Evolutionary conservation across 2,329 filamentous ascomycete species (phyloP), one percentile per base, ranked within the genome.

Genomic region (Alternaria novae-zelandiae): DNA sequence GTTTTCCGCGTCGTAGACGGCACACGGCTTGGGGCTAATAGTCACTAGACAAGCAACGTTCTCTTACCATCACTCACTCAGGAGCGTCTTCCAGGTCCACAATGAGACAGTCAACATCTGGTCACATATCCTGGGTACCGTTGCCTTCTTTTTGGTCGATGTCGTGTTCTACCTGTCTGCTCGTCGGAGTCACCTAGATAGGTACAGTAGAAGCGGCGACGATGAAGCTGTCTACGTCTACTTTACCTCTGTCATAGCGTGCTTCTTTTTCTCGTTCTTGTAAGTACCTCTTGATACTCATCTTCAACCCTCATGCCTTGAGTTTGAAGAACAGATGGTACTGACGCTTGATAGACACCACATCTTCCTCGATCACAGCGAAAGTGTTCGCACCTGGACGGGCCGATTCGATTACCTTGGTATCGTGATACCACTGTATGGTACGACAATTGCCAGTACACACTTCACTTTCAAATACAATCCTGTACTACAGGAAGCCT

Each of bases 341-440:
- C 21, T 11, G 15, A 43, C 23, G 8, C 12, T 25, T 17, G 12
- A 41, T 6, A 91, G 89, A 5, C 97, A 89, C 77, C 95, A 97
- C 78, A 86, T 91, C 5, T 85, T 97, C 56, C 88, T 86, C 21
- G 96, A 97, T 69, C 94, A 97, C 80, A 95, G 91, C 21, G 87
- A 87, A 46, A 78, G 79, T 1, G 91, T 97, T 20, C 88, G 91
- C 5, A 90, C 87, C 68, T 90, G 93, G 83, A 93, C 93, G 17
- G 97, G 97, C 78, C 92, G 95, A 78, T 83, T 97, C 63, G 95
- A 97, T 78, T 97, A 97, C 78, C 88, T 94, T 13, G 94, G 95
- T 17, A 97, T 97, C 71, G 61, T 64, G 17, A 25, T 57, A 8
- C 61, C 57, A 46, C 97, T 97, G 59, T 91, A 93, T 64, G 95